phyloP scores from a whole-genome alignment of 495 filamentous ascomycete genomes.

The Cercophora samala region DNA sequence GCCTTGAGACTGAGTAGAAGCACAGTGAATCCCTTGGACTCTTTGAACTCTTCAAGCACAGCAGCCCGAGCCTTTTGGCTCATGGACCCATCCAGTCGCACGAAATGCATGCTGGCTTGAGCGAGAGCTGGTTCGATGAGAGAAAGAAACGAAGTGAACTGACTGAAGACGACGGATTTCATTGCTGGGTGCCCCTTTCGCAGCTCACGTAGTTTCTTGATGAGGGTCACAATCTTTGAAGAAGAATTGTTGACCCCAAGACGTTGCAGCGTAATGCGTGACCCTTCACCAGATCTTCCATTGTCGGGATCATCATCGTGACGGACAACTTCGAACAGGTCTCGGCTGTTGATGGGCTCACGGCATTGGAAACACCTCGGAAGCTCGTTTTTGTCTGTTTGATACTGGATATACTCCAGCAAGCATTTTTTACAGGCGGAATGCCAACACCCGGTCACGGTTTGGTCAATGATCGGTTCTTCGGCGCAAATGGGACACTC shows the following conservation, averaged over 20 bases:
- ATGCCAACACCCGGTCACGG: slow-evolving; percentile 95
- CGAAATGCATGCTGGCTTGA: slow-evolving; percentile 66
- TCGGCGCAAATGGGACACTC: slow-evolving; percentile 95
- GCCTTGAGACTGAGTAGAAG: slow-evolving; percentile 83
- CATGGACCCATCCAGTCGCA: slow-evolving; percentile 91
- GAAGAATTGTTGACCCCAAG: slow-evolving; percentile 70
- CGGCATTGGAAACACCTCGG: slow-evolving; percentile 89
- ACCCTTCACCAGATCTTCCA: slow-evolving; percentile 41
- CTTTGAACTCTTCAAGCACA: slow-evolving; percentile 68
- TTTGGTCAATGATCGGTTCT: slow-evolving; percentile 89
- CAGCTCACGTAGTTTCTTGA: slow-evolving; percentile 67
- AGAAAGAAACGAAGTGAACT: slow-evolving; percentile 95
- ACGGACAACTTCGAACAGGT: slow-evolving; percentile 84
- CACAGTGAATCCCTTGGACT: slow-evolving; percentile 52
- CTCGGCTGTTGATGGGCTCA: slow-evolving; percentile 71
- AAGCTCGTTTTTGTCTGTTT: slow-evolving; percentile 67
- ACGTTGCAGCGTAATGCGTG: slow-evolving; percentile 76
- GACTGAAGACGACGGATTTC: slow-evolving; percentile 93
- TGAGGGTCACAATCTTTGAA: slow-evolving; percentile 78
- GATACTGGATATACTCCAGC: slow-evolving; percentile 79
- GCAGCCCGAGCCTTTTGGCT: slow-evolving; percentile 75
- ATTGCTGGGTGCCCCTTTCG: slow-evolving; percentile 57
- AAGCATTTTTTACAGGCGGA: slow-evolving; percentile 92
- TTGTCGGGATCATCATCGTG: slow-evolving; percentile 44
- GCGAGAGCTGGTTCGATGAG: slow-evolving; percentile 77